Base-by-base conservation (phyloP, 441 rosid species). In the Pelargonium fulgidum region DNA sequence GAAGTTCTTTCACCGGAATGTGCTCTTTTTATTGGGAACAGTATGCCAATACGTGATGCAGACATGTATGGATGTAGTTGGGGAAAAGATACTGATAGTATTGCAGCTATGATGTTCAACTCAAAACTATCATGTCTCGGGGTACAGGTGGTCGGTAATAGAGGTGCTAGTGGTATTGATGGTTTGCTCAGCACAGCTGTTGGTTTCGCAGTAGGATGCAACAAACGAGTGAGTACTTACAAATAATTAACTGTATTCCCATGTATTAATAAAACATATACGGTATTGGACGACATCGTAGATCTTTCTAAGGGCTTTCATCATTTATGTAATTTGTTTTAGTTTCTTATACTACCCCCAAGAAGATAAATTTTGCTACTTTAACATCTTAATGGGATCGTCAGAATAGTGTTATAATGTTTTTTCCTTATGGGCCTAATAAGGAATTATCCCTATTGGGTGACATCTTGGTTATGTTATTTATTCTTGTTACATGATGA, bases 101-200 rank as follows among this genome's bases (percentile, higher is more conserved):
- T 72, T 68, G 68, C 79, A 54, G 85, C 85, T 50, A 39, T 64
- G 70, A 59, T 88, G 83, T 78, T 83, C 62, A 76, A 66, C 70
- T 82, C 83, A 65, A 80, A 85, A 41, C 77, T 84, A 65, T 82
- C 85, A 36, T 85, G 78, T 78, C 88, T 83, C 66, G 79, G 89
- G 79, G 81, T 92, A 77, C 84, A 72, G 47, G 96, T 89, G 71
- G 87, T 87, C 75, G 99, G 92, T 80, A 94, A 94, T 78, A 85
- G 97, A 82, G 99, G 99, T 79, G 97, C 97, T 71, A 94, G 99
- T 80, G 99, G 99, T 70, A 94, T 94, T 78, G 99, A 91, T 72
- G 99, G 97, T 74, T 85, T 94, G 87, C 90, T 94, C 66, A 91
- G 99, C 81, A 84, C 97, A 26, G 96, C 97, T 64, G 64, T 84